Evolutionary conservation across 352 stramenopile genomes (phyloP).

Genomic region (Globisporangium apiculatum): DNA sequence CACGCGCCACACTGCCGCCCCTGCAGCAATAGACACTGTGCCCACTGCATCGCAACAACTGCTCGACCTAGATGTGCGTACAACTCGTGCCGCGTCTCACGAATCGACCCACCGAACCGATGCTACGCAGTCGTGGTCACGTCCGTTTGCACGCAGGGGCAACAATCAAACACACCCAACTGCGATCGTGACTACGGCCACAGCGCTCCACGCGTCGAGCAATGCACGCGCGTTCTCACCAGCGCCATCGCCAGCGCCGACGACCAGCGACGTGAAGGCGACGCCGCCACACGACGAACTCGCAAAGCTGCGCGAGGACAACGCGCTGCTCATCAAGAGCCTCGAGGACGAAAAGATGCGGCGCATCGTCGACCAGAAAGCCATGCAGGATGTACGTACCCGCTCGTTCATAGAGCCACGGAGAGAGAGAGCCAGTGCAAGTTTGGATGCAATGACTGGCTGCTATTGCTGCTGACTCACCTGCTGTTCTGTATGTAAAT

Average conservation of each 20-base stretch:
- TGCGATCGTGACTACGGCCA: not conserved
- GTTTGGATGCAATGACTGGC: no score
- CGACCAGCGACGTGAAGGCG: not conserved
- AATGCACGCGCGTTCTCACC: not conserved
- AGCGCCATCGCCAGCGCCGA: not conserved
- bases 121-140: conserved; percentile 5
- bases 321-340: conserved; percentile 43
- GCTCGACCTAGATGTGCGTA: conserved; percentile 3
- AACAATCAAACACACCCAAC: conserved; percentile 1
- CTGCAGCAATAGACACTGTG: not conserved
- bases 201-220: no score
- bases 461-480: not conserved
- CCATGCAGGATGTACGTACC: conserved; percentile 47
- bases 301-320: conserved; percentile 40
- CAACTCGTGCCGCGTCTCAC: not conserved
- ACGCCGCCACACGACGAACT: conserved; percentile 20
- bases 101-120: not conserved
- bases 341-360: conserved; percentile 68
- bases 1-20: no score
- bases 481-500: no score
- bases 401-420: no score
- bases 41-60: not conserved
- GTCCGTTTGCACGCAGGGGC: not conserved
- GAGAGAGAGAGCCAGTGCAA: no score
- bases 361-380: conserved; percentile 48